A percentile compares a stretch with the other conserved stretches of the same genome.
phyloP scores from a whole-genome alignment of 495 filamentous ascomycete species.

The Penicillium maclennaniae region DNA sequence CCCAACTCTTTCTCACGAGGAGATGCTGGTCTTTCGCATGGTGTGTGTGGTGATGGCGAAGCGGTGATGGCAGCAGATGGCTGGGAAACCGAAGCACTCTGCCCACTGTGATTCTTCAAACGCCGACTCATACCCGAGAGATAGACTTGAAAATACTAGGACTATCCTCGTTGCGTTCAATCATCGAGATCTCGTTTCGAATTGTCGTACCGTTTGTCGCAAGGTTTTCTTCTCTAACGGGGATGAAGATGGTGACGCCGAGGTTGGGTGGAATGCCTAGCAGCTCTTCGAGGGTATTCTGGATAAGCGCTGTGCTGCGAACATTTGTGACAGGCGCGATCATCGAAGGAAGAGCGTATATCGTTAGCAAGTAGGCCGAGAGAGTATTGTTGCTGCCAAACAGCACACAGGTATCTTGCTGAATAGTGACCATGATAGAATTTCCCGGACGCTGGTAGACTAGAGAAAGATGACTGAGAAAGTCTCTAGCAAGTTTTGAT shows the following conservation, averaged over 20 bases:
- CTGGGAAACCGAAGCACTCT: constrained; percentile 27
- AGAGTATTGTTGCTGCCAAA: constrained; percentile 69
- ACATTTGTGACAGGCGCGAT: constrained; percentile 76
- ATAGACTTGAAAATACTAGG: constrained; percentile 31
- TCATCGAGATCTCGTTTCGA: constrained; percentile 60
- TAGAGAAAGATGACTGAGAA: constrained; percentile 65
- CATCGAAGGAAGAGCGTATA: constrained; percentile 64
- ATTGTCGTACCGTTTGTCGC: constrained; percentile 68
- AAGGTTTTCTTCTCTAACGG: constrained; percentile 64
- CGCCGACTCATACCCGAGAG: constrained; percentile 36
- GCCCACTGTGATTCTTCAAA: constrained; percentile 30
- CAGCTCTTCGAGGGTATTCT: constrained; percentile 62
- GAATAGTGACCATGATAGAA: constrained; percentile 66
- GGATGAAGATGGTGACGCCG: constrained; percentile 68
- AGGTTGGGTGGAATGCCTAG: constrained; percentile 59
- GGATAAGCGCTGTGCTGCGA: constrained; percentile 72
- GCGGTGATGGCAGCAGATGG: neutral
- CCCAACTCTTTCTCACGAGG: neutral
- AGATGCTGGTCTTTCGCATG: neutral
- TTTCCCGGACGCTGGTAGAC: constrained; percentile 69
- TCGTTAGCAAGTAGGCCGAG: constrained; percentile 76
- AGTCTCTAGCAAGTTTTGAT: constrained; percentile 58
- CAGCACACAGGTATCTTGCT: constrained; percentile 70
- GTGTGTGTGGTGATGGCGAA: neutral
- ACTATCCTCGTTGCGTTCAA: constrained; percentile 42